A percentile compares a stretch with the other conserved stretches of the same genome.
phyloP scores from a whole-genome alignment of 371 early-diverging fungal species.

The Chytridiales sp. region DNA sequence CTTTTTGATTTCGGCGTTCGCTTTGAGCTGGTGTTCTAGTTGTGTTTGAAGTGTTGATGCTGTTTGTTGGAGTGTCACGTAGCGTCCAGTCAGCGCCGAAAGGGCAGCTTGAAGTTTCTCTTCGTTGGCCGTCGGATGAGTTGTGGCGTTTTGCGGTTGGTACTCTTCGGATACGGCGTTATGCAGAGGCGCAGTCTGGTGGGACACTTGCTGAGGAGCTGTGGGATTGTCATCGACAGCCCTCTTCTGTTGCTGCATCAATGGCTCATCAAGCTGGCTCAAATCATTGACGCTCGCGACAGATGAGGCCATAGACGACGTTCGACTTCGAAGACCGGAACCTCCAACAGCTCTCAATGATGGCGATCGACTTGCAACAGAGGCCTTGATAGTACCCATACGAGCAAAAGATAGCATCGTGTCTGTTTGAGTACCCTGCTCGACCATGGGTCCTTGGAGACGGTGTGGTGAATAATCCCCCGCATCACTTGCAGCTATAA shows the following conservation, averaged over 20 bases:
- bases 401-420: background rate
- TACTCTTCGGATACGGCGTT: too few species aligned
- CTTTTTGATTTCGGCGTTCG: slow-evolving; percentile 32
- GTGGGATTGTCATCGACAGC: too few species aligned
- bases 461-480: too few species aligned
- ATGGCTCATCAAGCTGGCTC: too few species aligned
- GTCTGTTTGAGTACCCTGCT: background rate
- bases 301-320: background rate
- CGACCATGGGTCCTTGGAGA: background rate
- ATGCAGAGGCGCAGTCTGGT: too few species aligned
- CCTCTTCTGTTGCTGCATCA: too few species aligned
- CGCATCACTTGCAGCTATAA: background rate
- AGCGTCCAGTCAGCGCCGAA: slow-evolving; percentile 17
- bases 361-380: background rate
- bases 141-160: too few species aligned
- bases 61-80: slow-evolving; percentile 23
- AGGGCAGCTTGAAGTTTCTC: slow-evolving; percentile 26
- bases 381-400: background rate
- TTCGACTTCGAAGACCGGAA: background rate
- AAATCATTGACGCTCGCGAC: too few species aligned
- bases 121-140: too few species aligned
- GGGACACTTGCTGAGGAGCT: too few species aligned
- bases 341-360: background rate
- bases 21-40: slow-evolving; percentile 28
- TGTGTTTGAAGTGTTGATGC: slow-evolving; percentile 9